Percentiles rank a stretch among this genome's conserved stretches.
Conservation (phyloP, 768 basidiomycete genomes). For the Russula ochroleuca region DNA sequence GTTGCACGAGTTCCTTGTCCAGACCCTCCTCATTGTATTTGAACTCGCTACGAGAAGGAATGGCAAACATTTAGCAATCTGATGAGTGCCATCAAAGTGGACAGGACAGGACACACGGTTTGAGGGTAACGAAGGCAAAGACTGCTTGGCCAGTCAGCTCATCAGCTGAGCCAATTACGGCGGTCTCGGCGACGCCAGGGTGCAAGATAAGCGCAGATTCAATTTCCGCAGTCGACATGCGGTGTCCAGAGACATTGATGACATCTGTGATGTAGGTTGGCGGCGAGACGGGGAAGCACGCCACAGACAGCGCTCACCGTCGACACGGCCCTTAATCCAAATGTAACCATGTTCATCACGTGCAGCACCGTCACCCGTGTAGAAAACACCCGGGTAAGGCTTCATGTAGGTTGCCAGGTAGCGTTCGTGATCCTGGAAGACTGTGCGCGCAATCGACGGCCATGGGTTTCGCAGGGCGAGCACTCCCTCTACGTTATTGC, state of each 20-base stretch:
- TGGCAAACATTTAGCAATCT: background rate
- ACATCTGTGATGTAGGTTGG: slow-evolving; percentile 56
- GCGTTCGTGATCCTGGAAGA: slow-evolving; percentile 88
- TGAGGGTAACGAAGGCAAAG: slow-evolving; percentile 90
- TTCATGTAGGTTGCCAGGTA: slow-evolving; percentile 76
- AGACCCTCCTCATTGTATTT: slow-evolving; percentile 67
- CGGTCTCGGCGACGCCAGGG: slow-evolving; percentile 94
- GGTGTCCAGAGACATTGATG: slow-evolving; percentile 97
- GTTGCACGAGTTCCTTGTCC: slow-evolving; percentile 83
- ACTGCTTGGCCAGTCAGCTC: slow-evolving; percentile 93
- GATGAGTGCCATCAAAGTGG: background rate
- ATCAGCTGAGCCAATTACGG: slow-evolving; percentile 82
- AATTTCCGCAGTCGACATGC: slow-evolving; percentile 95
- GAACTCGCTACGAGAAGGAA: slow-evolving; percentile 57
- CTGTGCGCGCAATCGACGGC: slow-evolving; percentile 93
- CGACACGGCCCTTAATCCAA: slow-evolving; percentile 97
- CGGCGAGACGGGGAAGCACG: slow-evolving; percentile 2
- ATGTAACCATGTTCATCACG: slow-evolving; percentile 95
- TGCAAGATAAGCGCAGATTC: slow-evolving; percentile 95
- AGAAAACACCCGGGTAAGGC: slow-evolving; percentile 89
- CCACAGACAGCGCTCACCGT: slow-evolving; percentile 51
- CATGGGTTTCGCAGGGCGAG: slow-evolving; percentile 82
- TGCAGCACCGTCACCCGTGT: slow-evolving; percentile 96
- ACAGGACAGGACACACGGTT: slow-evolving; percentile 59
- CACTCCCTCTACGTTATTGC: slow-evolving; percentile 86